phyloP scores from a whole-genome alignment of 768 basidiomycete species.

The Cantharellus anzutake region DNA sequence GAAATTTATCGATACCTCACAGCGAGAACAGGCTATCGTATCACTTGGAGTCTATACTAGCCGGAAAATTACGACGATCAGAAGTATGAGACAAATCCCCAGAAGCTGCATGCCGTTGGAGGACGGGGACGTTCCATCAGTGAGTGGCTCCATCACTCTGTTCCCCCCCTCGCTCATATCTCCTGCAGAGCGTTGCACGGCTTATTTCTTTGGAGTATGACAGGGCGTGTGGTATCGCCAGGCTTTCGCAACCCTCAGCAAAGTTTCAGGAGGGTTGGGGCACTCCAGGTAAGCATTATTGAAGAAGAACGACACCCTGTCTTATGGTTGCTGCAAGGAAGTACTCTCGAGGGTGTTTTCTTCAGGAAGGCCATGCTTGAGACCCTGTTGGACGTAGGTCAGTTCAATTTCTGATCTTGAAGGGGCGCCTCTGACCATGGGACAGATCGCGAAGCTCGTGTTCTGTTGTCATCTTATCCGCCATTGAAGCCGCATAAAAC shows the following conservation, averaged over 20 bases:
- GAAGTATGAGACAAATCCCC: slow-evolving; percentile 6
- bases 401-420: not conserved
- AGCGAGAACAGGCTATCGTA: slow-evolving; percentile 5
- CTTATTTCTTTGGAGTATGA: slow-evolving; percentile 7
- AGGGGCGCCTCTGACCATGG: not conserved
- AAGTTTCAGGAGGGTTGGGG: slow-evolving; percentile 8
- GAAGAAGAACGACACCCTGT: not conserved
- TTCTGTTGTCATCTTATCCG: slow-evolving; percentile 5
- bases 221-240: slow-evolving; percentile 2
- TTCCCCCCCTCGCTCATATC: not conserved
- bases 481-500: slow-evolving; percentile 5
- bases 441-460: slow-evolving; percentile 1
- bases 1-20: not conserved
- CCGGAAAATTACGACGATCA: slow-evolving; percentile 3
- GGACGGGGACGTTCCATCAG: slow-evolving; percentile 8
- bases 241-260: slow-evolving; percentile 1
- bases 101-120: slow-evolving; percentile 6
- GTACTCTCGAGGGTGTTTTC: slow-evolving; percentile 1
- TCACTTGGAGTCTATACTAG: slow-evolving; percentile 4
- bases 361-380: slow-evolving; percentile 7
- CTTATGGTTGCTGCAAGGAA: slow-evolving; percentile 2
- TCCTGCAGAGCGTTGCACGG: slow-evolving; percentile 2
- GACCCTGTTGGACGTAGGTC: slow-evolving; percentile 3
- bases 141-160: not conserved
- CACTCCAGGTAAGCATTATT: slow-evolving; percentile 6